Conservation (phyloP, 2,329 filamentous ascomycete species). For the Clonostachys byssicola region DNA sequence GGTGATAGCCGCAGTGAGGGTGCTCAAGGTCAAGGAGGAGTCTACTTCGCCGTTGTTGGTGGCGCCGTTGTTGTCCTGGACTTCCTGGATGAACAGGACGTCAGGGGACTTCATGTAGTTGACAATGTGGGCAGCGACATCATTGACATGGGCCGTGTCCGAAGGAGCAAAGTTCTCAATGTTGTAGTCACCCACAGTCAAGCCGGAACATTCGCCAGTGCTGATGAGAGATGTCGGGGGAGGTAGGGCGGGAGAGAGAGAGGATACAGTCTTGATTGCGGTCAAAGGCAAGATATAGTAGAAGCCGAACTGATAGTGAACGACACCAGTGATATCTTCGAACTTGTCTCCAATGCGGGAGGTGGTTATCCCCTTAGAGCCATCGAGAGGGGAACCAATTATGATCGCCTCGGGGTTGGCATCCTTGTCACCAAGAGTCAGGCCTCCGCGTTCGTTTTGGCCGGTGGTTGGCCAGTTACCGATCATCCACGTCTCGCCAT, state of each 20-base stretch:
- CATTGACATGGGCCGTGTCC: conserved; percentile 46
- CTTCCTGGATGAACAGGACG: conserved; percentile 64
- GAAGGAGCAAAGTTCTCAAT: conserved; percentile 60
- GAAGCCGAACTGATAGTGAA: too few relatives aligned
- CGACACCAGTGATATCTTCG: too few relatives aligned
- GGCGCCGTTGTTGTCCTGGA: conserved; percentile 63
- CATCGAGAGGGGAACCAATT: too few relatives aligned
- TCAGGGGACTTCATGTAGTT: conserved; percentile 59
- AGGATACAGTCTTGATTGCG: conserved; percentile 49
- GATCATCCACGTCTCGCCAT: conserved; percentile 64
- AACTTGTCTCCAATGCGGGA: too few relatives aligned
- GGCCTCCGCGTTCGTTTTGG: conserved; percentile 55
- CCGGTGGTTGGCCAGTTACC: conserved; percentile 62
- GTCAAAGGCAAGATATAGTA: too few relatives aligned
- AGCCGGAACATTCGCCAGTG: conserved; percentile 49
- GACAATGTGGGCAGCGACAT: conserved; percentile 60
- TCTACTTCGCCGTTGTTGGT: conserved; percentile 52
- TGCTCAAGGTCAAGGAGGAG: conserved; percentile 54
- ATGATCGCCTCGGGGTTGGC: conserved; percentile 65
- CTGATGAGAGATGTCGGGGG: conserved; percentile 49
- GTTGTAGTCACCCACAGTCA: conserved; percentile 66
- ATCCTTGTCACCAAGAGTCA: conserved; percentile 59
- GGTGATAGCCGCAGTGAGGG: conserved; percentile 48
- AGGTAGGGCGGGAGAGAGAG: conserved; percentile 36
- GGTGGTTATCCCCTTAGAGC: too few relatives aligned